These are phyloP conservation scores for Colletotrichum horii DNA, from an alignment of 2,329 filamentous ascomycete species.

Conservation along the genomic window DNA sequence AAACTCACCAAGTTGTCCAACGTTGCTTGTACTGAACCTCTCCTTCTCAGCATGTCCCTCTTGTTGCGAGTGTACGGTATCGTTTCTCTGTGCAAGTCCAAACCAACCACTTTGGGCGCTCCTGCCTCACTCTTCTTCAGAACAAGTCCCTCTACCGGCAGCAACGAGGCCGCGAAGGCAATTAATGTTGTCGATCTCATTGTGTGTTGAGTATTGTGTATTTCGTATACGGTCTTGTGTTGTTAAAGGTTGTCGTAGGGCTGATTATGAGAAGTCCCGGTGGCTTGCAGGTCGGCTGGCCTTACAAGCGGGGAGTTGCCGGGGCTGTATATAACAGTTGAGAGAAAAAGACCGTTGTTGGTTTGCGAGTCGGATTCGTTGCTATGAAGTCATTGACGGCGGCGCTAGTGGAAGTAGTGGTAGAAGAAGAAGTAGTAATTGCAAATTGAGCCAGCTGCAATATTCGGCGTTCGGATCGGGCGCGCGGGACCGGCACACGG, in stretches of 20 bases:
- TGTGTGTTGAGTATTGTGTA: background rate
- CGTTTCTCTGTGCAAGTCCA: conserved; percentile 47
- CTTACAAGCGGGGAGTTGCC: background rate
- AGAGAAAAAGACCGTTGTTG: background rate
- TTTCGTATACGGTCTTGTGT: background rate
- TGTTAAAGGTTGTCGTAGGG: background rate
- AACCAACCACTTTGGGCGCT: conserved; percentile 46
- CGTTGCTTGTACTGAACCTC: conserved; percentile 45
- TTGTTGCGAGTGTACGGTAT: conserved; percentile 18
- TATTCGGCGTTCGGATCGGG: background rate
- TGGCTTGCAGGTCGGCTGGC: background rate
- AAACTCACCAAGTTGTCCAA: conserved; percentile 61
- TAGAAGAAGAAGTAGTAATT: background rate
- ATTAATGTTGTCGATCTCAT: conserved; percentile 42
- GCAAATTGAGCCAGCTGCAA: background rate
- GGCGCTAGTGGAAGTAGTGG: background rate
- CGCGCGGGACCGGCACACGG: conserved; percentile 1
- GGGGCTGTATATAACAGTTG: background rate
- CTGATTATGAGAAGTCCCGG: background rate
- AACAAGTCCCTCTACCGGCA: conserved; percentile 30
- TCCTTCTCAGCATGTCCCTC: conserved; percentile 37
- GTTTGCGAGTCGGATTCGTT: background rate
- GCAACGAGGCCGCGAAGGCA: conserved; percentile 32
- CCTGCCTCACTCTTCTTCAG: conserved; percentile 34
- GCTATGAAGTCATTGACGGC: conserved; percentile 20